Base-by-base conservation (phyloP, 805 yeast species). In the Candida krabiensis region DNA sequence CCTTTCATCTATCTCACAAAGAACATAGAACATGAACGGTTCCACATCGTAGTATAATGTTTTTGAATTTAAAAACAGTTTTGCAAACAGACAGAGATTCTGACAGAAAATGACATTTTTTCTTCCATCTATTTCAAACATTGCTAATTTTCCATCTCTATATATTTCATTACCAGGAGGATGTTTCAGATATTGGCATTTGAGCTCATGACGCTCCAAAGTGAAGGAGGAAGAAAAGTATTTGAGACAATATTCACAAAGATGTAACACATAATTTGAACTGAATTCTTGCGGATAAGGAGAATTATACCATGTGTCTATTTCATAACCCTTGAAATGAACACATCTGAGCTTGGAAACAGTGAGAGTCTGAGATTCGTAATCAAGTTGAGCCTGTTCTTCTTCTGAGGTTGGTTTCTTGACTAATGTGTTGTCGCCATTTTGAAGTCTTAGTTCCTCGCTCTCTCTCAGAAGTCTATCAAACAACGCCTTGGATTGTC, bases 81-180 rank as follows among this genome's bases (percentile, higher is more conserved):
- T 93, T 2, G 97, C 96, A 48, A 93, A 61, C 29, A 91, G 68
- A 66, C 99, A 93, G 38, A 93, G 63, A 56, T 88, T 89, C 58
- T 89, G 96, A 61, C 97, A 89, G 56, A 84, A 91, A 35, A 75
- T 72, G 12, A 82, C 80, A 52, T 85, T 80, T 45, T 84, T 85
- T 24, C 95, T 69, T 0, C 99, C 99, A 56, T 93, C 98, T 14
- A 93, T 80, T 61, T 93, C 98, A 77, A 90, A 93, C 26, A 93
- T 73, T 31, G 95, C 79, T 16, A 80, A 69, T 40, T 67, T 68
- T 37, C 78, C 80, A 49, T 84, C 84, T 37, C 96, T 71, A 55
- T 93, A 93, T 17, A 91, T 86, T 53, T 91, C 96, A 56, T 79
- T 80, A 1, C 98, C 98, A 0, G 97, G 97, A 1, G 98, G 98